Percentiles rank a stretch among this genome's conserved stretches.
These are phyloP conservation scores for Thalia dealbata DNA, from an alignment of 176 grass and related monocot genomes.

Conservation along the genomic window DNA sequence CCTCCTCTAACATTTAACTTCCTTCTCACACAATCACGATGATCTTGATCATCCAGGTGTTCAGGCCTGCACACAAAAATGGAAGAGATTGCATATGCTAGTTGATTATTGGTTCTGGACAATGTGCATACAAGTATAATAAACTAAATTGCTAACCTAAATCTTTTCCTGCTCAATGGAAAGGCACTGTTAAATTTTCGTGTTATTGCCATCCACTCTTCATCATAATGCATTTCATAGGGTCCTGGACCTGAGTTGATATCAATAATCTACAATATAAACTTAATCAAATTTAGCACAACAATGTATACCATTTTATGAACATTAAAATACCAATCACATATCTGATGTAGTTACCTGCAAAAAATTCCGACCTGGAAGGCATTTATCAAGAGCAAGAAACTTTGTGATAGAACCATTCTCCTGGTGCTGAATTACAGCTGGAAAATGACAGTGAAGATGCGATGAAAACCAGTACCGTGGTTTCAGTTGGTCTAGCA, in stretches of 20 bases:
- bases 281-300: background rate
- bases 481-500: conserved; percentile 68
- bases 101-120: conserved; percentile 14
- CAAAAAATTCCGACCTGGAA: conserved; percentile 55
- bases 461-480: conserved; percentile 77
- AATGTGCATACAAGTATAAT: background rate
- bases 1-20: conserved; percentile 63
- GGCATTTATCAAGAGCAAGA: conserved; percentile 85
- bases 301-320: background rate
- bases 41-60: conserved; percentile 49
- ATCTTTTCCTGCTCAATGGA: conserved; percentile 41
- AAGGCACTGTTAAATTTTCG: conserved; percentile 59
- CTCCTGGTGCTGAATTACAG: conserved; percentile 58
- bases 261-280: conserved; percentile 55
- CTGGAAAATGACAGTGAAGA: conserved; percentile 64
- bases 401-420: conserved; percentile 69
- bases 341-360: conserved; percentile 29
- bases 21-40: conserved; percentile 48
- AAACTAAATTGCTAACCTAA: conserved; percentile 26
- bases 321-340: background rate
- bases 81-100: conserved; percentile 15
- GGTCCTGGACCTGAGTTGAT: conserved; percentile 66
- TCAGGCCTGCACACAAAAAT: conserved; percentile 44
- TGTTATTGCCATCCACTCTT: conserved; percentile 96
- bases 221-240: conserved; percentile 80